Base-by-base conservation (phyloP, 1,284 basidiomycete genomes). In the Phellinidium pouzarii region DNA sequence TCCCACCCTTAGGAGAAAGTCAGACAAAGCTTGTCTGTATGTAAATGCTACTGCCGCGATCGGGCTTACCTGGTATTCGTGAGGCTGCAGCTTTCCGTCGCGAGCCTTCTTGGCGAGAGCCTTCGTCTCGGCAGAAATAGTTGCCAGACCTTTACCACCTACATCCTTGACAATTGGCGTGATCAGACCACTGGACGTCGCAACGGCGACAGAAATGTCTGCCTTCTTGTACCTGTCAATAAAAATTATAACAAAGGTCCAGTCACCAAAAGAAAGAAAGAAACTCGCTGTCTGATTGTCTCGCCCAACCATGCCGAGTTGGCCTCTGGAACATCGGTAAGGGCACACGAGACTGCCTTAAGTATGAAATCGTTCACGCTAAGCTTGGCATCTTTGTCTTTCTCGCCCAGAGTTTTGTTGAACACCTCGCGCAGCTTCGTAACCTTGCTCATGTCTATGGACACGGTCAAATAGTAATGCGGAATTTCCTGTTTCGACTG, bases 291-390 rank as follows among this genome's bases (percentile, higher is more conserved):
- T 69, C 95, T 77, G 68, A 99, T 96, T 53, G 84, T 81, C 63
- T 99, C 96, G 61, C 94, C 95, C 62, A 97, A 72, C 95, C 95
- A 99, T 17, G 94, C 92, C 51, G 94, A 92, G 77, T 99, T 99
- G 60, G 87, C 94, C 69, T 99, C 96, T 51, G 96, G 96, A 27
- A 99, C 95, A 66, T 99, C 94, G 51, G 80, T 78, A 53, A 98
- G 79, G 3, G 96, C 95, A 60, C 93, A 87, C 7, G 87, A 84
- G 42, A 89, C 84, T 4, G 93, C 96, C 75, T 99, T 99, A 68
- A 98, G 84, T 64, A 99, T 84, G 67, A 99, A 99, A 74, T 99
- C 96, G 68, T 98, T 97, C 55, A 99, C 92, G 59, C 91, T 94
- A 57, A 99, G 80, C 77, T 99, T 99, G 48, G 84, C 82, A 57